Percentiles rank a stretch among this genome's conserved stretches.
Evolutionary conservation across 257 asterid genomes (phyloP).

Genomic region (Solanum piurae): DNA sequence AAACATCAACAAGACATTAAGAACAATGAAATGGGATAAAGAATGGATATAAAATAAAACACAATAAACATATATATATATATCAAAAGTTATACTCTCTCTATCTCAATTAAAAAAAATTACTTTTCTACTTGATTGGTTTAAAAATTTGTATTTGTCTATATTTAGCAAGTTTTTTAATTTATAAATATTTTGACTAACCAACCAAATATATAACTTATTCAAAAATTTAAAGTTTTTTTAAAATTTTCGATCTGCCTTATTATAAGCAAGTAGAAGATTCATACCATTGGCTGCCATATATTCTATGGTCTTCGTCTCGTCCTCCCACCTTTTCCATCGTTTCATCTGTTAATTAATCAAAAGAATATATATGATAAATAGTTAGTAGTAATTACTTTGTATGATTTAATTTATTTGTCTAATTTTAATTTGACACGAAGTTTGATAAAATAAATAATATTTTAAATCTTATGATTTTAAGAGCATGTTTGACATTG

Average conservation of each 20-base stretch:
- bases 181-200: no score
- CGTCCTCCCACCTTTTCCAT: slow-evolving; percentile 81
- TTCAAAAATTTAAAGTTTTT: background rate
- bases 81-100: background rate
- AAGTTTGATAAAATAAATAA: no score
- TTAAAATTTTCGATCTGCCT: background rate
- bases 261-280: background rate
- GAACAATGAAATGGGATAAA: no score
- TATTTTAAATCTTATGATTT: no score
- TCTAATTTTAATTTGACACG: no score
- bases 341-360: slow-evolving; percentile 41
- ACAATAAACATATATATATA: no score
- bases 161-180: no score
- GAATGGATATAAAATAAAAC: no score
- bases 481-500: no score
- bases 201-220: background rate
- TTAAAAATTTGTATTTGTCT: no score
- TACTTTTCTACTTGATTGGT: background rate
- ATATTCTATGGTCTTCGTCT: slow-evolving; percentile 55
- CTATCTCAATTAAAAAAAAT: background rate
- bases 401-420: no score
- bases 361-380: background rate
- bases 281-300: slow-evolving; percentile 56
- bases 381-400: background rate
- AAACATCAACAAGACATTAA: no score